A percentile compares a stretch with the other conserved stretches of the same genome.
Conservation (phyloP, 2,329 filamentous ascomycete species). For the Penicillium capsulatum region DNA sequence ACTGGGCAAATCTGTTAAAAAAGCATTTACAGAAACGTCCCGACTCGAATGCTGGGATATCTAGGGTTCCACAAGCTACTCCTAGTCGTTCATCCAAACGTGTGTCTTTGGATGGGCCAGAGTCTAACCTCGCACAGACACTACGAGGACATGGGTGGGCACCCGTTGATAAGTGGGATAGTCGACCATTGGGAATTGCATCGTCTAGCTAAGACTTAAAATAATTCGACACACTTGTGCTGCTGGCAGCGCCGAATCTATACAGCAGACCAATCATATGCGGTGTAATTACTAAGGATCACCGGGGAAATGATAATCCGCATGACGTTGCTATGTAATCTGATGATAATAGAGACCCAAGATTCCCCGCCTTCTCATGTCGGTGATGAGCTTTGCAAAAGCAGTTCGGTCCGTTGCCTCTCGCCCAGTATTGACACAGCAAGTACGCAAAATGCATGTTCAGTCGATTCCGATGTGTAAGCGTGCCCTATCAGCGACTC, state of each 20-base stretch:
- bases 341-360: neutral
- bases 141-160: constrained; percentile 31
- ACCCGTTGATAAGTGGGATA: constrained; percentile 28
- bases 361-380: constrained; percentile 14
- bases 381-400: constrained; percentile 31
- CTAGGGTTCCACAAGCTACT: neutral
- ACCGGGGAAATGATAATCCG: constrained; percentile 5
- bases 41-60: neutral
- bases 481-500: too few species aligned
- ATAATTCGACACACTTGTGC: constrained; percentile 7
- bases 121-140: constrained; percentile 16
- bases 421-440: constrained; percentile 8
- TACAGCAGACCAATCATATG: constrained; percentile 8
- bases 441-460: constrained; percentile 46
- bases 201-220: constrained; percentile 12
- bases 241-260: constrained; percentile 20
- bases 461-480: constrained; percentile 53
- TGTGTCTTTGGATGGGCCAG: constrained; percentile 4
- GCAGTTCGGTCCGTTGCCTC: constrained; percentile 15
- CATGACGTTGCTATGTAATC: constrained; percentile 16
- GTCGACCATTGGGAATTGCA: constrained; percentile 33
- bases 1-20: constrained; percentile 29
- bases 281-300: constrained; percentile 9
- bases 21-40: constrained; percentile 16
- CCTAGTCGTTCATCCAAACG: constrained; percentile 1